Evolutionary conservation across 169 alveolate genomes (phyloP).

Genomic region (Theileria annulata): DNA sequence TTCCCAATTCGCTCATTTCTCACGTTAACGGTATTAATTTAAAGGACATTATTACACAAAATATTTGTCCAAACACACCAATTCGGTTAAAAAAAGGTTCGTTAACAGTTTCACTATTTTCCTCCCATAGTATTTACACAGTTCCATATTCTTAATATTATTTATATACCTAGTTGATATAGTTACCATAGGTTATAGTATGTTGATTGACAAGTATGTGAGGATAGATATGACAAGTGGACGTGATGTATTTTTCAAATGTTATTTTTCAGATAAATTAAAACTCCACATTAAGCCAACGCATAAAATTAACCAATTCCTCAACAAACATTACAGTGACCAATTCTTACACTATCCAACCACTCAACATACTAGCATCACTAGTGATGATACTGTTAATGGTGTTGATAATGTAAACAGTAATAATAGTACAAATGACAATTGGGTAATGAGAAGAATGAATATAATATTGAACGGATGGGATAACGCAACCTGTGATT

Average conservation of each 20-base stretch:
- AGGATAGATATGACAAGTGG: constrained; percentile 52
- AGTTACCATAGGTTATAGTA: constrained; percentile 39
- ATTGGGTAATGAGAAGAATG: not conserved
- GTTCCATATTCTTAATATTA: too few species aligned
- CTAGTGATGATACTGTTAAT: constrained; percentile 16
- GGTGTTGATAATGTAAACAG: not conserved
- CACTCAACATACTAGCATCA: not conserved
- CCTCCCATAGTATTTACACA: not conserved
- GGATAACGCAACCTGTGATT: constrained; percentile 59
- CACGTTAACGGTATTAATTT: constrained; percentile 62
- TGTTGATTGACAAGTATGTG: constrained; percentile 55
- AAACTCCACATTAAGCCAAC: constrained; percentile 27
- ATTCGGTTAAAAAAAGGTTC: constrained; percentile 28
- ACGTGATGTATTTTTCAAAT: constrained; percentile 50
- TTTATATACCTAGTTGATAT: too few species aligned
- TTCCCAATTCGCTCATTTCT: constrained; percentile 66
- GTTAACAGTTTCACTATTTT: not conserved
- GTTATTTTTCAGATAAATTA: constrained; percentile 38
- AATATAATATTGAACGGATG: constrained; percentile 42
- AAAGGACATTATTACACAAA: constrained; percentile 37
- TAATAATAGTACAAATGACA: not conserved
- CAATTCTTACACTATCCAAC: not conserved
- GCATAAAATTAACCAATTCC: not conserved
- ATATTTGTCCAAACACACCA: constrained; percentile 18
- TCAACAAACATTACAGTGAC: not conserved